Conservation (phyloP, 1,139 yeast species). For the Suhomyces bokatorum region DNA sequence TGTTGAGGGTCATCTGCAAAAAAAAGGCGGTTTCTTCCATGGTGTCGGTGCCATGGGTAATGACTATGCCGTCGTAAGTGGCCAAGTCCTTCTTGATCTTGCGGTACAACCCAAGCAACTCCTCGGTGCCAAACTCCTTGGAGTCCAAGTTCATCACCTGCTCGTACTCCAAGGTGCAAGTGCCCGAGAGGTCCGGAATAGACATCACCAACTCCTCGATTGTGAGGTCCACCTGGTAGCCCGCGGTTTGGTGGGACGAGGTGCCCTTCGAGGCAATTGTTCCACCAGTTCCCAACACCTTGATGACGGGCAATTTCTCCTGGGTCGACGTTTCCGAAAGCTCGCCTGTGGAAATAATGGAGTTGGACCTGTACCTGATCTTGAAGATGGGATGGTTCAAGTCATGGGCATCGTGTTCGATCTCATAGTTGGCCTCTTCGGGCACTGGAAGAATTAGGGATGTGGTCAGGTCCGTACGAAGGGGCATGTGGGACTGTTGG, state of each 20-base stretch:
- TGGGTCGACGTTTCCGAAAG: constrained; percentile 15
- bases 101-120: constrained; percentile 35
- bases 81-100: constrained; percentile 46
- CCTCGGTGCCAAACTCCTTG: constrained; percentile 54
- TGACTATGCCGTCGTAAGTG: constrained; percentile 56
- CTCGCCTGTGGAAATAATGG: constrained; percentile 19
- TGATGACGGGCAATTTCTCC: constrained; percentile 41
- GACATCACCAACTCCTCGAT: constrained; percentile 58
- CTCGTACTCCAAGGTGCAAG: constrained; percentile 62
- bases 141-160: constrained; percentile 68
- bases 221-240: constrained; percentile 65
- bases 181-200: constrained; percentile 60
- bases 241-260: constrained; percentile 60
- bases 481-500: neutral
- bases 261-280: constrained; percentile 70
- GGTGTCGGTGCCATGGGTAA: constrained; percentile 75
- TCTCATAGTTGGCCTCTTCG: constrained; percentile 17
- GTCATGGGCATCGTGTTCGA: constrained; percentile 20
- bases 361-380: constrained; percentile 24
- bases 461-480: neutral
- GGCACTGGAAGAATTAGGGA: constrained; percentile 7
- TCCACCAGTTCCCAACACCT: constrained; percentile 72
- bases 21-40: constrained; percentile 72
- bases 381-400: constrained; percentile 23
- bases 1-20: constrained; percentile 56